Conservation (phyloP, 768 basidiomycete species). For the Porphyrellus cyaneotinctus region DNA sequence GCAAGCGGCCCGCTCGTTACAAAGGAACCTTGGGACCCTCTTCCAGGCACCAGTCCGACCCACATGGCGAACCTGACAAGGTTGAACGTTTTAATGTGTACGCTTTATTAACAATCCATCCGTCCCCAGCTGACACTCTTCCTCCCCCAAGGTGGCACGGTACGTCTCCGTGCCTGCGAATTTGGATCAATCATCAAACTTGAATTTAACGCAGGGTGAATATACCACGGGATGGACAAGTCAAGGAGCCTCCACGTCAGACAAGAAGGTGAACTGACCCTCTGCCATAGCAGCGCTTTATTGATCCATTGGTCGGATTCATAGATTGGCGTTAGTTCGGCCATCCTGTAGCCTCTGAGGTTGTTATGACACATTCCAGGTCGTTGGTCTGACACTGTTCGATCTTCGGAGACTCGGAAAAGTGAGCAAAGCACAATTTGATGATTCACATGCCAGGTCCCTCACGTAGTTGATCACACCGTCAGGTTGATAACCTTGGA, state of each 20-base stretch:
- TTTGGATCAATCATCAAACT: not conserved
- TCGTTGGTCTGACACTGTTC: conserved; percentile 86
- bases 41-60: too few relatives aligned
- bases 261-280: conserved; percentile 70
- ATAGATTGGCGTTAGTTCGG: conserved; percentile 61
- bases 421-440: conserved; percentile 35
- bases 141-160: conserved; percentile 41
- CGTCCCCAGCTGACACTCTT: conserved; percentile 2
- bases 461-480: conserved; percentile 4
- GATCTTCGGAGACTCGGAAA: conserved; percentile 84
- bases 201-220: conserved; percentile 51
- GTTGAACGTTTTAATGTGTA: conserved; percentile 79
- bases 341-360: conserved; percentile 2
- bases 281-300: not conserved
- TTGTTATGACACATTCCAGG: conserved; percentile 41
- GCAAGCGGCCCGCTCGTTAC: too few relatives aligned
- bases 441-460: not conserved
- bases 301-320: conserved; percentile 1
- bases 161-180: conserved; percentile 19
- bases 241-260: conserved; percentile 88
- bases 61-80: conserved; percentile 46
- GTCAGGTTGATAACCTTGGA: conserved; percentile 62
- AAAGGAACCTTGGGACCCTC: too few relatives aligned
- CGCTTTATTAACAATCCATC: conserved; percentile 19
- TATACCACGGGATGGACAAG: conserved; percentile 95